Base-by-base conservation (phyloP, 164 flowering plant genomes). In the Platanus orientalis region DNA sequence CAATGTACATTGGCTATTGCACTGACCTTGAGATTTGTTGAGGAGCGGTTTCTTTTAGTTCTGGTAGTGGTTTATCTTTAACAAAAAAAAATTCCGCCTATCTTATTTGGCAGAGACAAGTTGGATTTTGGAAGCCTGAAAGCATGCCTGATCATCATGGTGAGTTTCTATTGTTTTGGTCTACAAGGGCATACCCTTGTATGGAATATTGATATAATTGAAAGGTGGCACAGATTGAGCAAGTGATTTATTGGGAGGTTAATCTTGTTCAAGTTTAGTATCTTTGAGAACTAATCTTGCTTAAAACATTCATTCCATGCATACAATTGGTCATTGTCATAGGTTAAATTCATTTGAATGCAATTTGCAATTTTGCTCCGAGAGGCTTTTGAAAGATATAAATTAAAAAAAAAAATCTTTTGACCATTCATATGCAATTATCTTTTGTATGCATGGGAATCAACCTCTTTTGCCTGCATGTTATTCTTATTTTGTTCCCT, bases 101-200 rank as follows among this genome's bases (percentile, higher is more conserved):
- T 34, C 34, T 25, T 44, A 2, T 52, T 76, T 71, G 56, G 65
- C 87, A 81, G 94, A 79, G 84, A 67, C 83, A 81, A 56, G 65
- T 78, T 62, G 89, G 87, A 19, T 79, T 82, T 48, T 80, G 84
- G 86, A 85, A 81, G 69, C 61, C 77, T 23, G 83, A 80, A 54
- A 60, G 69, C 23, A 50, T 64, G 69, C 49, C 69, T 54, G 67
- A 73, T 61, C 73, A 68, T 39, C 71, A 63, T 55, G 86, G 90
- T 88, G 58, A 73, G 83, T 34, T 25, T 14, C n/a, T 23, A 2
- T 25, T 49, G 21, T 27, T 20, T 39, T 13, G 3, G 27, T 44
- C 26, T 36, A 19, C 20, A n/a, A 28, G 23, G 45, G 63, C 26
- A 47, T 44, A 28, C 25, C 27, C 11, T 26, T 28, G n/a, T 27